Evolutionary conservation across 129 eudicot genomes (phyloP), one percentile per base, ranked within the genome.

Genomic region (Artemisia argyi): DNA sequence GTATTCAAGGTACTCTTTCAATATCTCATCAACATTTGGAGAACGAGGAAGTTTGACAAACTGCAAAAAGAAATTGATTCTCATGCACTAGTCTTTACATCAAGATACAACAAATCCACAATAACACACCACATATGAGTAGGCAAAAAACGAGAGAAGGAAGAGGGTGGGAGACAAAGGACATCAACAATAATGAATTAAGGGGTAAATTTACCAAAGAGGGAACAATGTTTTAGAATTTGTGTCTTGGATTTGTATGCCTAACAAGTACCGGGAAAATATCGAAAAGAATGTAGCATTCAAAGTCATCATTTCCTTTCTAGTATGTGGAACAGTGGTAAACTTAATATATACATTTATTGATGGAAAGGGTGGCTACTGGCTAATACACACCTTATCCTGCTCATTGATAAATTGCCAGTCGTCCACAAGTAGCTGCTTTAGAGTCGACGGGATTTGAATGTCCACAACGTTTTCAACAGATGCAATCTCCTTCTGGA

Each of bases 401-500:
- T 90, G 86, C 79, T 75, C 86, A 24, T 77, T 88, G 60, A 94
- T 71, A 70, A 78, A 84, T 72, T 83, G 88, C 96, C 97, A 90
- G 76, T 94, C 99, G 57, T 90, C 91, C 50, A 90, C 99, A 59
- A 94, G 83, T 81, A 80, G 96, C 85, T 88, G 84, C 90, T 83
- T 94, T 66, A 94, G 68, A 79, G 73, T 79, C 49, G 83, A 78
- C 26, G 99, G 96, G 72, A 94, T 86, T 68, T 86, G 86, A 61
- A 94, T 84, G 86, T 83, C 88, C 72, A 88, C 62, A 15, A 74
- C 85, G 49, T 88, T 94, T 55, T 80, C 91, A 42, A 61, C 71
- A 53, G 88, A 65, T 35, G 58, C 71, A 74, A 62, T 86, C 81
- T 81, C 89, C 85, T 85, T 88, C 97, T 94, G 71, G 51, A 11